These are phyloP conservation scores for Begonia masoniana DNA, from an alignment of 306 rosid species.

Conservation along the genomic window DNA sequence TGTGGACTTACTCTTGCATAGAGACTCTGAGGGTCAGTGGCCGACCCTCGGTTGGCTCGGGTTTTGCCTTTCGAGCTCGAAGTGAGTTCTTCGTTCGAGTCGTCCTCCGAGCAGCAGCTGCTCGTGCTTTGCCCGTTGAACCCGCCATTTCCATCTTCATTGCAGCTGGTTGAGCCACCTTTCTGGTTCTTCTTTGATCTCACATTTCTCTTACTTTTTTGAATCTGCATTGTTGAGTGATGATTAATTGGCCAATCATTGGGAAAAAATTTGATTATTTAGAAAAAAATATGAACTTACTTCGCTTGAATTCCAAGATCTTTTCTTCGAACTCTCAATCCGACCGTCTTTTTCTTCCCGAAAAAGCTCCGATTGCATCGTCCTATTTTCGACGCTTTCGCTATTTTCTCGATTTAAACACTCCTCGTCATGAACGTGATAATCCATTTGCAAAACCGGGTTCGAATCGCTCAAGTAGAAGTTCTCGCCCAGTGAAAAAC, in stretches of 20 bases:
- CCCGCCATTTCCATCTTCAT: slow-evolving; percentile 23
- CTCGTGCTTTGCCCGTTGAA: slow-evolving; percentile 38
- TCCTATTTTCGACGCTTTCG: slow-evolving; percentile 15
- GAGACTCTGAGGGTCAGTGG: slow-evolving; percentile 71
- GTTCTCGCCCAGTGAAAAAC: not conserved
- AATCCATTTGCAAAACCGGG: slow-evolving; percentile 23
- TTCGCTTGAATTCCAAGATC: slow-evolving; percentile 34
- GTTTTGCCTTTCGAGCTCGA: slow-evolving; percentile 35
- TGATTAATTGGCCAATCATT: not conserved
- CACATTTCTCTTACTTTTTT: slow-evolving; percentile 24
- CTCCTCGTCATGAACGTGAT: slow-evolving; percentile 18
- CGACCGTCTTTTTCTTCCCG: slow-evolving; percentile 17
- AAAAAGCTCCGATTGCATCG: slow-evolving; percentile 12
- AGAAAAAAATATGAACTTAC: slow-evolving; percentile 18
- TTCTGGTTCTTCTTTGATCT: slow-evolving; percentile 40
- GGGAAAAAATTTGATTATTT: not conserved
- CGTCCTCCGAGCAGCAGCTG: slow-evolving; percentile 59
- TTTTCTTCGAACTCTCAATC: slow-evolving; percentile 28
- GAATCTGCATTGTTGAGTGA: slow-evolving; percentile 18
- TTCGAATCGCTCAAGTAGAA: slow-evolving; percentile 13
- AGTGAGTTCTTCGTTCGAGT: slow-evolving; percentile 32
- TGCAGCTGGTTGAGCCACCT: slow-evolving; percentile 18
- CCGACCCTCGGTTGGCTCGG: slow-evolving; percentile 43
- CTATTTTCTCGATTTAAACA: slow-evolving; percentile 23
- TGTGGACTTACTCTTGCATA: slow-evolving; percentile 60